Evolutionary conservation across 2,329 filamentous ascomycete species (phyloP), one percentile per base, ranked within the genome.

Genomic region (Fusarium pseudonygamai): DNA sequence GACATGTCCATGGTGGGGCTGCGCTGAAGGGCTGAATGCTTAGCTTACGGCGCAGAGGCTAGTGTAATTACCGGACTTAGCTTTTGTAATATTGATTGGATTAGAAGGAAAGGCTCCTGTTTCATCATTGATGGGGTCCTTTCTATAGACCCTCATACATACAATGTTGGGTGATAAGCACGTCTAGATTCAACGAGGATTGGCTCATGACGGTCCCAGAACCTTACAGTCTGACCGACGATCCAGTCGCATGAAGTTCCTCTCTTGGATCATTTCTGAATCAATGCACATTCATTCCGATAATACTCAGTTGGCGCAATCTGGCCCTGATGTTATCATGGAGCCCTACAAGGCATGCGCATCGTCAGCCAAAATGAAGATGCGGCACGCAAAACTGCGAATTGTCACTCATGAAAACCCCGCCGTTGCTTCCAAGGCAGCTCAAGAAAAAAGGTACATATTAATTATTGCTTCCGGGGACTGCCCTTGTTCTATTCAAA

Each of bases 1-100:
- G 70, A 71, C 65, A 73, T 73, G 24, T 72, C 69, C 70, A 70
- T 56, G 64, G 66, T 64, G 59, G 67, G 59, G 64, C 59, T 30
- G 30, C 12, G 58, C 34, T 52, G 43, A 65, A 68, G 30, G 56
- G 37, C 39, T 59, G 50, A 40, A 30, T 32, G 36, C 26, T 59
- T 53, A 69, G 59, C 50, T 28, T 26, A 36, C 40, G 30, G 49
- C 43, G 28, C 49, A 64, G 39, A 42, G 40, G 18, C 36, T 46
- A 26, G 34, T 32, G 9, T 7, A 37, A 67, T 67, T 42, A 53
- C 40, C 28, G 15, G 7, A 42, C 24, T 47, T 18, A 56, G 24
- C 22, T 37, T 22, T 22, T 20, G 5, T 28, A 39, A 20, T 10
- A n/a, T 14, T 22, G 7, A 45, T 40, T 36, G 49, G 57, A 10